Evolutionary conservation across 2,329 filamentous ascomycete genomes (phyloP).

Genomic region (Alternaria longipes): DNA sequence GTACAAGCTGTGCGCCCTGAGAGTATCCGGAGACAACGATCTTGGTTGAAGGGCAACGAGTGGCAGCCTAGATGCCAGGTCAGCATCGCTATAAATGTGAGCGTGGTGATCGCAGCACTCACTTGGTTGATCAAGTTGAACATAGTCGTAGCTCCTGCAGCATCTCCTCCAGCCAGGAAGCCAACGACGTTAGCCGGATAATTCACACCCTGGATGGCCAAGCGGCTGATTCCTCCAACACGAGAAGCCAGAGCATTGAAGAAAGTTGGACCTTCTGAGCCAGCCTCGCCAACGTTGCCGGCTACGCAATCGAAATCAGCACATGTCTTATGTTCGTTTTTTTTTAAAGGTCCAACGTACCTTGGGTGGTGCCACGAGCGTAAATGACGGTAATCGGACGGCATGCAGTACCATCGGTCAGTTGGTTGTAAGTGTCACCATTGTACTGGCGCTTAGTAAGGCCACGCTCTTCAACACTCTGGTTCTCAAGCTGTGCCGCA

Average conservation of each 20-base stretch:
- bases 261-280: slow-evolving; percentile 59
- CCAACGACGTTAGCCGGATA: slow-evolving; percentile 58
- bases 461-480: slow-evolving; percentile 12
- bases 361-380: slow-evolving; percentile 63
- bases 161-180: slow-evolving; percentile 59
- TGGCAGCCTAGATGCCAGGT: slow-evolving; percentile 21
- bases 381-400: slow-evolving; percentile 62
- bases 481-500: slow-evolving; percentile 31
- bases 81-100: background rate
- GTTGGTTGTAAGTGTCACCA: slow-evolving; percentile 41
- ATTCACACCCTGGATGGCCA: slow-evolving; percentile 65
- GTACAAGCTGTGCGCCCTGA: slow-evolving; percentile 55
- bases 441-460: slow-evolving; percentile 35
- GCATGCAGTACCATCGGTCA: slow-evolving; percentile 50
- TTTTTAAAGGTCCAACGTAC: background rate
- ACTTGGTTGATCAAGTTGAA: slow-evolving; percentile 46
- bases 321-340: background rate
- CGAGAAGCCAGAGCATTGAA: slow-evolving; percentile 56
- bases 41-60: slow-evolving; percentile 41
- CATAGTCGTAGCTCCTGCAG: slow-evolving; percentile 56
- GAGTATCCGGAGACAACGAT: slow-evolving; percentile 45
- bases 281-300: slow-evolving; percentile 61
- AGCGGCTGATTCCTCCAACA: slow-evolving; percentile 53
- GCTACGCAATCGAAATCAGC: slow-evolving; percentile 3
- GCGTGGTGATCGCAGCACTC: slow-evolving; percentile 32